Percentiles rank a stretch among this genome's conserved stretches.
Conservation (phyloP, 768 basidiomycete genomes). For the Mycena filopes region DNA sequence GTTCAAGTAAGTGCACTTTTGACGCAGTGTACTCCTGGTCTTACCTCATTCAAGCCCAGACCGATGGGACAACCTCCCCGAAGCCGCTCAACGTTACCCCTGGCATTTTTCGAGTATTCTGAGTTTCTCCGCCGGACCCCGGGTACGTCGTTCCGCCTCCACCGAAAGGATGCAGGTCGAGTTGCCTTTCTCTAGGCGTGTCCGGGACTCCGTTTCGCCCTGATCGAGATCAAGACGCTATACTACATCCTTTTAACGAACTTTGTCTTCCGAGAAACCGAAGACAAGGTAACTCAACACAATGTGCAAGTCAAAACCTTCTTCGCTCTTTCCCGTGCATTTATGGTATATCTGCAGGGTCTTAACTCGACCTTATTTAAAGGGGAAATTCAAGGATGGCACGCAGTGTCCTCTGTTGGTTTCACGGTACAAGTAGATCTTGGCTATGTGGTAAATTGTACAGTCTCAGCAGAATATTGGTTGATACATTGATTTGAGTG, state of each 20-base stretch:
- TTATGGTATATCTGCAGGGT: slow-evolving; percentile 51
- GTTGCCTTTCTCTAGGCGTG: slow-evolving; percentile 65
- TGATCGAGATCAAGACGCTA: slow-evolving; percentile 87
- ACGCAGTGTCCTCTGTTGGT: slow-evolving; percentile 72
- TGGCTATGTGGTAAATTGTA: too few species aligned
- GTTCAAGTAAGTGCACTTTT: slow-evolving; percentile 66
- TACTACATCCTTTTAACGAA: slow-evolving; percentile 74
- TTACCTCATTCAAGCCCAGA: slow-evolving; percentile 65
- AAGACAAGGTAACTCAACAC: slow-evolving; percentile 63
- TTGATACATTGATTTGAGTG: too few species aligned
- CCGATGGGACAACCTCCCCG: slow-evolving; percentile 82
- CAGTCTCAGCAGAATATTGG: too few species aligned
- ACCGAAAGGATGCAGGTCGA: slow-evolving; percentile 11
- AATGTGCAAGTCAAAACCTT: slow-evolving; percentile 75
- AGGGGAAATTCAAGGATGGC: slow-evolving; percentile 63
- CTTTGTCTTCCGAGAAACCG: slow-evolving; percentile 69
- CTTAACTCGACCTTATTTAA: slow-evolving; percentile 71
- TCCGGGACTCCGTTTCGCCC: slow-evolving; percentile 83
- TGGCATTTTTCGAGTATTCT: slow-evolving; percentile 78
- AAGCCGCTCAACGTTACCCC: slow-evolving; percentile 71
- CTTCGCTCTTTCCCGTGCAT: neutral
- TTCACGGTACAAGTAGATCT: too few species aligned
- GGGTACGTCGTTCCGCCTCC: slow-evolving; percentile 64
- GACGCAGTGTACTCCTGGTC: neutral
- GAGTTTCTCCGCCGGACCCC: slow-evolving; percentile 84